phyloP scores from a whole-genome alignment of 2,329 filamentous ascomycete genomes.

The Penicillium sp. region DNA sequence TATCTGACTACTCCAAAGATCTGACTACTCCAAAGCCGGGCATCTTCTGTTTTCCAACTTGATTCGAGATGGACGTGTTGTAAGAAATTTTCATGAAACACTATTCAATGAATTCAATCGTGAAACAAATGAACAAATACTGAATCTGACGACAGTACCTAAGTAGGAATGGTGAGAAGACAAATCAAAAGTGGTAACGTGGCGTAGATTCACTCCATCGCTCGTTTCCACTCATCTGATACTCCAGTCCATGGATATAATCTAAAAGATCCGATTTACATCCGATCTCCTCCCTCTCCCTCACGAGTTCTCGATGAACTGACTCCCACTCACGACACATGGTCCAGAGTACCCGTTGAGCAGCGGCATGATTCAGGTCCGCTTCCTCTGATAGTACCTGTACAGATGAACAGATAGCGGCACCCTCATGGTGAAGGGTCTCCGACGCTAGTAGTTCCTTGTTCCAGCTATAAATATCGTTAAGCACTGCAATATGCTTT shows the following conservation, averaged over 20 bases:
- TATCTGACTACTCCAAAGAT: no score
- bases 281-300: slow-evolving; percentile 5
- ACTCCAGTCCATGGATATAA: slow-evolving; percentile 45
- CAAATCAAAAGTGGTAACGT: slow-evolving; percentile 21
- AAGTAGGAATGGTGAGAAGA: no score
- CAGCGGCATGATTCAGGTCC: slow-evolving; percentile 26
- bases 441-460: slow-evolving; percentile 40
- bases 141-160: no score
- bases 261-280: slow-evolving; percentile 17
- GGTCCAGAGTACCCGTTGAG: slow-evolving; percentile 40
- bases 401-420: slow-evolving; percentile 41
- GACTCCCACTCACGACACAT: slow-evolving; percentile 45
- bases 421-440: slow-evolving; percentile 3
- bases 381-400: slow-evolving; percentile 37
- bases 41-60: no score
- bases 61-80: no score
- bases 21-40: no score
- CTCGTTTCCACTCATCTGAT: slow-evolving; percentile 45
- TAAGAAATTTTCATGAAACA: no score
- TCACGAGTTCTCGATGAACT: slow-evolving; percentile 23
- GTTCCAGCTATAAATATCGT: slow-evolving; percentile 52
- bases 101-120: no score
- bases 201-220: slow-evolving; percentile 38
- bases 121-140: no score
- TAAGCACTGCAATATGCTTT: slow-evolving; percentile 50